A percentile compares a stretch with the other conserved stretches of the same genome.
Evolutionary conservation across 1,139 yeast genomes (phyloP).

Genomic region (Suhomyces coccinellae): DNA sequence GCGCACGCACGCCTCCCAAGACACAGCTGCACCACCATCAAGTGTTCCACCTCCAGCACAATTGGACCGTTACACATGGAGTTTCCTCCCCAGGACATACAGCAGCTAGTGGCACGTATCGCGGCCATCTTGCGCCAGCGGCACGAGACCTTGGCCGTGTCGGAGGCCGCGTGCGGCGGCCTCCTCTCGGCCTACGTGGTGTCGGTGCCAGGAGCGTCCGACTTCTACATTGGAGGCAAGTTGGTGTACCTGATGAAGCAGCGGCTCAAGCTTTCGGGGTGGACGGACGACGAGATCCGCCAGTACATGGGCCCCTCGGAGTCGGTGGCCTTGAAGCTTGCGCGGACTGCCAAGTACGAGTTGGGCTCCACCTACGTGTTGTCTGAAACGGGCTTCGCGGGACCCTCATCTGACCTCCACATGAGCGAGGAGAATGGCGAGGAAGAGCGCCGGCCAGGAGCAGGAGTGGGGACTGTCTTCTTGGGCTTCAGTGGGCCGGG

Average conservation of each 20-base stretch:
- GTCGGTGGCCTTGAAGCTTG: slow-evolving; percentile 70
- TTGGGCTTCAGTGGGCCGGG: slow-evolving; percentile 71
- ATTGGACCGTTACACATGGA: no score
- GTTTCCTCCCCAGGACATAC: slow-evolving; percentile 64
- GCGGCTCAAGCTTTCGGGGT: slow-evolving; percentile 72
- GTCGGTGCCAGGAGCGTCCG: slow-evolving; percentile 81
- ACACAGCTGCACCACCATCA: background rate
- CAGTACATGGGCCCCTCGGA: slow-evolving; percentile 81
- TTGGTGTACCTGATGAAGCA: slow-evolving; percentile 76
- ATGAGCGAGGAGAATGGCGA: slow-evolving; percentile 19
- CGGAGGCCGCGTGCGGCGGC: slow-evolving; percentile 93
- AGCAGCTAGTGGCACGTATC: slow-evolving; percentile 52
- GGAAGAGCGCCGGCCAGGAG: slow-evolving; percentile 12
- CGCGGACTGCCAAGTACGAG: slow-evolving; percentile 76
- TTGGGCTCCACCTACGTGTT: slow-evolving; percentile 79
- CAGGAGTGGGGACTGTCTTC: slow-evolving; percentile 59
- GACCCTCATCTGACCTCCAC: slow-evolving; percentile 58
- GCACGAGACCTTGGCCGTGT: slow-evolving; percentile 68
- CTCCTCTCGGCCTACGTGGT: slow-evolving; percentile 76
- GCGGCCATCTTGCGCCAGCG: slow-evolving; percentile 54
- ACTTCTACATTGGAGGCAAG: slow-evolving; percentile 82
- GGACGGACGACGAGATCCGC: slow-evolving; percentile 69
- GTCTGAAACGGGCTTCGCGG: slow-evolving; percentile 87
- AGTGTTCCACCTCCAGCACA: no score
- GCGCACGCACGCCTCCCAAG: slow-evolving; percentile 6